phyloP scores from a whole-genome alignment of 306 rosid species.

The Pueraria montana region DNA sequence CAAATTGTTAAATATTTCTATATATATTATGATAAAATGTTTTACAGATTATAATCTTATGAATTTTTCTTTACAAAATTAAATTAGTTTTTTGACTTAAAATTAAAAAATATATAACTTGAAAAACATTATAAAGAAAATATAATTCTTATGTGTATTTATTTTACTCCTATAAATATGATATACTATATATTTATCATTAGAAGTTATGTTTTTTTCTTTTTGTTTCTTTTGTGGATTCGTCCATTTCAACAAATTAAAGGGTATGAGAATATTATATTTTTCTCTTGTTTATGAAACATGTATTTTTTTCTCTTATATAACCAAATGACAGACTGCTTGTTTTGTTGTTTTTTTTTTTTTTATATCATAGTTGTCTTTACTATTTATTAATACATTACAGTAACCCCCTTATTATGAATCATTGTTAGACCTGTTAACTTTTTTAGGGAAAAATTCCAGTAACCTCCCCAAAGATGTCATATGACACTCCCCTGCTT shows the following conservation, averaged over 20 bases:
- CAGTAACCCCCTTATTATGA: neutral
- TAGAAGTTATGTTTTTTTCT: neutral
- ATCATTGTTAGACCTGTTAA: neutral
- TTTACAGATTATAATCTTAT: neutral
- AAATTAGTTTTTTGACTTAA: too few relatives aligned
- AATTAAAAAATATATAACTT: neutral
- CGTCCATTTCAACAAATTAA: neutral
- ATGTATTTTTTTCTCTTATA: neutral
- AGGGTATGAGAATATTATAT: neutral
- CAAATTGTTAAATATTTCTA: neutral
- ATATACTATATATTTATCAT: neutral
- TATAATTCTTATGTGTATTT: neutral
- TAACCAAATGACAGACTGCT: neutral
- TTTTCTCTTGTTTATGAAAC: neutral
- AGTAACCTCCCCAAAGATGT: neutral
- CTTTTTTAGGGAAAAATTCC: too few relatives aligned
- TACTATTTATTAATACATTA: neutral
- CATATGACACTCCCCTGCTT: neutral
- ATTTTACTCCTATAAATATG: too few relatives aligned
- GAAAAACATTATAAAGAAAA: neutral
- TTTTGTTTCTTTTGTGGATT: neutral
- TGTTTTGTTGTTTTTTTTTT: too few relatives aligned
- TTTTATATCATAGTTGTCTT: neutral
- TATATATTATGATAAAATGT: neutral
- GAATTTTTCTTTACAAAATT: neutral